Conservation (phyloP, 2,329 filamentous ascomycete genomes). For the Fusarium bactridioides region DNA sequence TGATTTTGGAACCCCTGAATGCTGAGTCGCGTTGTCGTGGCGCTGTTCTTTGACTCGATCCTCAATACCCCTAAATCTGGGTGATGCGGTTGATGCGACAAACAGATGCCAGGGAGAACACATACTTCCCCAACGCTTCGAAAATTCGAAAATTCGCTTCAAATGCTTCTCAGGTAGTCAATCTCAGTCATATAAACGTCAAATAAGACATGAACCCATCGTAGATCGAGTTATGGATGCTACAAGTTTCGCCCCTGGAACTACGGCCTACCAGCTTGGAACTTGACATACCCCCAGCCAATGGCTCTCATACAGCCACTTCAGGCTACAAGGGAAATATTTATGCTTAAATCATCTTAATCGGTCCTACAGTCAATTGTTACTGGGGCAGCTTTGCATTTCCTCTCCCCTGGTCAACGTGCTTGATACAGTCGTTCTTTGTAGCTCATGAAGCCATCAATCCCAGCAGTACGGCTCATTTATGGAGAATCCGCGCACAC, state of each 20-base stretch:
- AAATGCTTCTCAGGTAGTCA: accelerated
- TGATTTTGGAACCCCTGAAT: accelerated
- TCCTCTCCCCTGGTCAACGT: accelerated
- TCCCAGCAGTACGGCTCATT: too few species aligned
- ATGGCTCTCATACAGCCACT: accelerated
- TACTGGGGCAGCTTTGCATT: background rate
- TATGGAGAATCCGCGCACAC: background rate
- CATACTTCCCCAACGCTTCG: accelerated
- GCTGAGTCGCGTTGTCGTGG: background rate
- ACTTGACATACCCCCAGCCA: accelerated
- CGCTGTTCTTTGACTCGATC: background rate
- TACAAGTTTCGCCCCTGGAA: background rate
- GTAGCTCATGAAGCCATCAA: too few species aligned
- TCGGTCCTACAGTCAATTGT: accelerated
- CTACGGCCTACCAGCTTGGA: accelerated
- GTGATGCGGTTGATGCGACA: background rate
- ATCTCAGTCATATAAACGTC: background rate
- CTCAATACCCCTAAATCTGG: background rate
- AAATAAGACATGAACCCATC: too few species aligned
- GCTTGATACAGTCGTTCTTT: background rate
- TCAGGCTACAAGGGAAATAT: background rate
- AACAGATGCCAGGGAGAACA: background rate
- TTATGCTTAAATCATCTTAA: too few species aligned
- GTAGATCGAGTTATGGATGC: background rate
- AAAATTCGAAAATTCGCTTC: background rate